Evolutionary conservation across 1,284 basidiomycete genomes (phyloP).

Genomic region (Trichosporon sp.): DNA sequence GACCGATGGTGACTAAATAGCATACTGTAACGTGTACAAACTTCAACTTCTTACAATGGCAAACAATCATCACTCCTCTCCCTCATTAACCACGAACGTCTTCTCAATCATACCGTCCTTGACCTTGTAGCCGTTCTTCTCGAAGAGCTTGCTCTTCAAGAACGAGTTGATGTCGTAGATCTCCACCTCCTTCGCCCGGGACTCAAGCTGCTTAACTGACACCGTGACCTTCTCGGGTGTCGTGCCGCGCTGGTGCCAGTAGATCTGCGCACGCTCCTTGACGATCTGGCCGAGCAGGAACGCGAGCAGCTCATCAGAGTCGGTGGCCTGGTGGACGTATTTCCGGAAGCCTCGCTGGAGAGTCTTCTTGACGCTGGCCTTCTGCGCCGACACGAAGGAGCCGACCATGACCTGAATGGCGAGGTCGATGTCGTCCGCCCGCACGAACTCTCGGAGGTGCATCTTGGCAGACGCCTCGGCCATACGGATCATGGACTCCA

Average conservation of each 20-base stretch:
- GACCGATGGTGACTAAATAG: background rate
- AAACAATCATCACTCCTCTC: conserved; percentile 6
- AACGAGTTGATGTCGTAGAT: conserved; percentile 87
- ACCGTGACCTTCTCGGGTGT: conserved; percentile 71
- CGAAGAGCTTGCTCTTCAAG: conserved; percentile 76
- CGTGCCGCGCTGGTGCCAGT: conserved; percentile 66
- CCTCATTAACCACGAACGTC: conserved; percentile 30
- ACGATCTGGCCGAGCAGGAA: conserved; percentile 92
- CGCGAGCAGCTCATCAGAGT: conserved; percentile 90
- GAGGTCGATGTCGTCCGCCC: conserved; percentile 92
- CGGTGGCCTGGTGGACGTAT: conserved; percentile 88
- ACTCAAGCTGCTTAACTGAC: conserved; percentile 73
- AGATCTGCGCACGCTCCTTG: conserved; percentile 86
- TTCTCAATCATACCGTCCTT: conserved; percentile 40
- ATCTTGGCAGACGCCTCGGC: conserved; percentile 97
- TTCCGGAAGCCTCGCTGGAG: conserved; percentile 96
- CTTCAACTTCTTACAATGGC: background rate
- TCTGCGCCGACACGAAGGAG: conserved; percentile 94
- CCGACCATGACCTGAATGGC: conserved; percentile 93
- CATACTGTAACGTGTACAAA: conserved; percentile 5
- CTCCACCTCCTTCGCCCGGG: conserved; percentile 85
- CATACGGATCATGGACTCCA: conserved; percentile 99
- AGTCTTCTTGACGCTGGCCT: conserved; percentile 97
- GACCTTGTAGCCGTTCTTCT: conserved; percentile 79
- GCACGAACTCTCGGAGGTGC: conserved; percentile 93